Base-by-base conservation (phyloP, 2,329 filamentous ascomycete genomes). In the Mycosphaerella sp. region DNA sequence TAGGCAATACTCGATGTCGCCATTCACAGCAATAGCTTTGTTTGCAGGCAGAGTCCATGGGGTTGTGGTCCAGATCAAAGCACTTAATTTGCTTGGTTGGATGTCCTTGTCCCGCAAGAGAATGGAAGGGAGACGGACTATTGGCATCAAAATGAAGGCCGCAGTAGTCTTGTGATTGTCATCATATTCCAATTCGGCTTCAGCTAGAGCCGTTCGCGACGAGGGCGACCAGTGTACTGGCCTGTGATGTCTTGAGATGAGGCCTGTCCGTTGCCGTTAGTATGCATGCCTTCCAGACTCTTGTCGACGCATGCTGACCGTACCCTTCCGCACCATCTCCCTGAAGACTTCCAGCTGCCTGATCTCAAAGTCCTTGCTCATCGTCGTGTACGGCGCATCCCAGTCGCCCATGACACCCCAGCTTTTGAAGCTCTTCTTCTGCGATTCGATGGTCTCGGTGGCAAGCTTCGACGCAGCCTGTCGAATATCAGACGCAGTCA, bases 51-150 rank as follows among this genome's bases (percentile, higher is more conserved):
- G 76, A 0, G 93, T 98, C 93, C 93, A 98, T 0, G 93, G 93
- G 0, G 93, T 98, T 0, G 93, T 98, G 1, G 93, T 98, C 93
- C 93, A 98, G 48, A 97, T 88, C n/a, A 93, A 79, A n/a, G 87
- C 89, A 68, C 80, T 86, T 9, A 96, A 67, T 4, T 76, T 73
- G 3, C 77, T 76, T 5, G 71, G 61, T 21, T 80, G 68, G 3
- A 76, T 62, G 26, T 67, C 60, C 2, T 69, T 61, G 0, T 58
- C 48, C 26, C 58, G 51, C 7, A 84, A 21, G 21, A 21, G 62
- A 23, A 72, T 66, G 6, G 72, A 66, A 0, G 78, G 74, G 10
- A 82, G 53, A 8, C 71, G 64, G 0, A 70, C 69, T 29, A 96
- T 76, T 0, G 84, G 87, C 64, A 95, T 95, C 56, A 82, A 84